Evolutionary conservation across 306 rosid genomes (phyloP).

Genomic region (Sphenostylis stenocarpa): DNA sequence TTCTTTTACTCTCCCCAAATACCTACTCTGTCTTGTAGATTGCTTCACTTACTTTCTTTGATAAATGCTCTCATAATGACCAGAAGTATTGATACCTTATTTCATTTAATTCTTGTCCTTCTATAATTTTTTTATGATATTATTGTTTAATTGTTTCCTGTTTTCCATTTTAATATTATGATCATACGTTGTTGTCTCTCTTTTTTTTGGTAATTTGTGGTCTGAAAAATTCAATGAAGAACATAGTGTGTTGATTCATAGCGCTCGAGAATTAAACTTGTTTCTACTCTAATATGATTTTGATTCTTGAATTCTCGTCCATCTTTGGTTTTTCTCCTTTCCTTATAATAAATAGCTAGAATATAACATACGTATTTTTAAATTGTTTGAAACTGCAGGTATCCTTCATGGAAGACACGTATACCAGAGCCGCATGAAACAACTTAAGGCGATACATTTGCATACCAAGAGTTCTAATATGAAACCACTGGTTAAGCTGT

Average conservation of each 20-base stretch:
- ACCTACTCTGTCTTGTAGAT: neutral
- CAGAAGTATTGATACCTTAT: slow-evolving; percentile 7
- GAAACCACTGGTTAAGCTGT: neutral
- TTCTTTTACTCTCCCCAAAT: neutral
- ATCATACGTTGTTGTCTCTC: neutral
- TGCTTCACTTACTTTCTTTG: neutral
- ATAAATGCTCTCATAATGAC: neutral
- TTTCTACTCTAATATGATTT: neutral
- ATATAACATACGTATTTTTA: neutral
- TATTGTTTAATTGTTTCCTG: neutral
- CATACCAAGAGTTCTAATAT: too few relatives aligned
- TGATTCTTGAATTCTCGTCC: neutral
- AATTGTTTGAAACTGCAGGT: neutral
- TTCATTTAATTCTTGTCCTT: neutral
- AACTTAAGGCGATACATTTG: neutral
- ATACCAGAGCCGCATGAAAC: neutral
- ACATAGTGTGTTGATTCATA: neutral
- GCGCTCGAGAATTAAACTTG: neutral
- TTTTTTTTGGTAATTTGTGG: neutral
- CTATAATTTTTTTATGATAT: neutral
- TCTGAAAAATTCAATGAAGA: neutral
- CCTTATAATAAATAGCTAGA: neutral
- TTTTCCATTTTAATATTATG: neutral
- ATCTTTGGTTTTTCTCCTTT: neutral
- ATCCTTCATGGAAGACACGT: neutral